These are phyloP conservation scores for Raffaelea ambrosiae DNA, from an alignment of 2,329 filamentous ascomycete species.

Conservation along the genomic window DNA sequence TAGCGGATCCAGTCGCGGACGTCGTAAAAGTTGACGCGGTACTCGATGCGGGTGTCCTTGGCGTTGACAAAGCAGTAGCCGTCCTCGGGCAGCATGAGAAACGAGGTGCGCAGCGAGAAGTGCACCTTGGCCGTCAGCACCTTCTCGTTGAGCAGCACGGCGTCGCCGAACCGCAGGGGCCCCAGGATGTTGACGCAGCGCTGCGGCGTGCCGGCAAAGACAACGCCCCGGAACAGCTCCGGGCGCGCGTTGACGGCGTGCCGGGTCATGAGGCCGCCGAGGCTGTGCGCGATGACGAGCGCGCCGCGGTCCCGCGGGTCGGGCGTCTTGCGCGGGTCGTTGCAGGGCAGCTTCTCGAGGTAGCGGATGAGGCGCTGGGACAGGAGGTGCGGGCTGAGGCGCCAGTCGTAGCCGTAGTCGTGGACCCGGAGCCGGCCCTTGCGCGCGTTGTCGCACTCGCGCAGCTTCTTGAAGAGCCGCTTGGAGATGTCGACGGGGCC, in stretches of 20 bases:
- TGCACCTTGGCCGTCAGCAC: conserved; percentile 89
- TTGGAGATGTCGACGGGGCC: conserved; percentile 86
- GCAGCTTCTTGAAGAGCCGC: conserved; percentile 69
- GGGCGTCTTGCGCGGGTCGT: conserved; percentile 58
- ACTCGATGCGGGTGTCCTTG: conserved; percentile 68
- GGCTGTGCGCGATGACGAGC: conserved; percentile 73
- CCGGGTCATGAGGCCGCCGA: conserved; percentile 80
- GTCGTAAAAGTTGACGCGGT: conserved; percentile 78
- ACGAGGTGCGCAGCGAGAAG: conserved; percentile 82
- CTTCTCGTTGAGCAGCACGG: conserved; percentile 79
- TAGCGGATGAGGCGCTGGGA: conserved; percentile 65
- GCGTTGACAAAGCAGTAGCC: conserved; percentile 77
- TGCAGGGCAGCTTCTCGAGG: conserved; percentile 66
- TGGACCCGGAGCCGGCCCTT: conserved; percentile 68
- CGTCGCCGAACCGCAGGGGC: conserved; percentile 83
- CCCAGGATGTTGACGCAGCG: conserved; percentile 88
- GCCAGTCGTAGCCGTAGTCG: conserved; percentile 94
- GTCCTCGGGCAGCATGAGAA: conserved; percentile 75
- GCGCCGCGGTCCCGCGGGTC: conserved; percentile 55
- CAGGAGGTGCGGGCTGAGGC: conserved; percentile 71
- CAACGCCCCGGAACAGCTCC: conserved; percentile 74
- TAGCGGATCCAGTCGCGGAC: conserved; percentile 71
- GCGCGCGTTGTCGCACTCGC: conserved; percentile 63
- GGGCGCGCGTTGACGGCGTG: conserved; percentile 81
- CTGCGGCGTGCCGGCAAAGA: conserved; percentile 79